phyloP scores from a whole-genome alignment of 805 yeast genomes.

The Candida tibetensis region DNA sequence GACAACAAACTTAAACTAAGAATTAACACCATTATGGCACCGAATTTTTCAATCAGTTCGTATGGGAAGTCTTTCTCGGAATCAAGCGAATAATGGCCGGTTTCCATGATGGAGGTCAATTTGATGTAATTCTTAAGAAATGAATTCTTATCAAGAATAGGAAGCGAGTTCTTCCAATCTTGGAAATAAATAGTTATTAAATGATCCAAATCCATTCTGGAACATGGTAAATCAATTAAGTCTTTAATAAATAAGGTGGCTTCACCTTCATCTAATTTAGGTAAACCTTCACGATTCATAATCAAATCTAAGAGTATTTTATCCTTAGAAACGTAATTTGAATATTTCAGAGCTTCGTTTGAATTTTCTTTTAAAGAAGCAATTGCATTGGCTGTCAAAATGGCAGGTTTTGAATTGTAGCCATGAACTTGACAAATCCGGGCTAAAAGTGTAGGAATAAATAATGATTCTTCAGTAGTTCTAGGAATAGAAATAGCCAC shows the following conservation, averaged over 20 bases:
- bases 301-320: slow-evolving; percentile 17
- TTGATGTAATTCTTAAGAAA: slow-evolving; percentile 59
- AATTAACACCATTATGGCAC: slow-evolving; percentile 49
- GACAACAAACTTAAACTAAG: slow-evolving; percentile 48
- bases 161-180: slow-evolving; percentile 72
- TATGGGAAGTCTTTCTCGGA: slow-evolving; percentile 9
- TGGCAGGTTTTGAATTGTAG: slow-evolving; percentile 66
- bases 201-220: slow-evolving; percentile 63
- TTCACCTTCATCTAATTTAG: slow-evolving; percentile 35
- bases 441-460: slow-evolving; percentile 69
- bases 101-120: slow-evolving; percentile 47
- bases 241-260: slow-evolving; percentile 43
- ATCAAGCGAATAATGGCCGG: slow-evolving; percentile 6
- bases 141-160: slow-evolving; percentile 66
- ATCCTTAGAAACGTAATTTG: slow-evolving; percentile 6
- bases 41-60: slow-evolving; percentile 51
- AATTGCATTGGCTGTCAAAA: slow-evolving; percentile 65
- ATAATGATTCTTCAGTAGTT: slow-evolving; percentile 73
- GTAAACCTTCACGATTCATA: slow-evolving; percentile 25
- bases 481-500: slow-evolving; percentile 76
- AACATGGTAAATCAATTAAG: slow-evolving; percentile 37
- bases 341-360: slow-evolving; percentile 10
- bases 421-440: slow-evolving; percentile 70
- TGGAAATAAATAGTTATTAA: slow-evolving; percentile 66
- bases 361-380: slow-evolving; percentile 60